Conservation (phyloP, 441 rosid genomes). For the Pelargonium myrrhifolium region DNA sequence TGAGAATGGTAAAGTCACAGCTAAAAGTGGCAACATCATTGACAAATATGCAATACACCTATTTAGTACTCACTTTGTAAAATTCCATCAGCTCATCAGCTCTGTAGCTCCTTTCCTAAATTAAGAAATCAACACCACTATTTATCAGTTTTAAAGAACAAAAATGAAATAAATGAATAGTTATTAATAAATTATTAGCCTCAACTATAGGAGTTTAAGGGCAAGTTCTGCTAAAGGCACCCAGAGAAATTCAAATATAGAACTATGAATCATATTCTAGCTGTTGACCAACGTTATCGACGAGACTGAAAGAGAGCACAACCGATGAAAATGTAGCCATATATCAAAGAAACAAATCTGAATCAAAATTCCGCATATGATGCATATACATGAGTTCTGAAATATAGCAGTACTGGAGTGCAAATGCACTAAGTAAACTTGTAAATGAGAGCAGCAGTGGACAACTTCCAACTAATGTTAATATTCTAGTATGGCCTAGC, state of each 20-base stretch:
- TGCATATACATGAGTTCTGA: not conserved
- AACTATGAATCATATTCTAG: not conserved
- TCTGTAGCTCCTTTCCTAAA: constrained; percentile 65
- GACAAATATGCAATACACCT: not conserved
- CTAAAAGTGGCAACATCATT: not conserved
- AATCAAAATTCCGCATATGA: not conserved
- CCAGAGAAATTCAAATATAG: not conserved
- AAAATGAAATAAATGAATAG: not conserved
- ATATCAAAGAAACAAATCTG: not conserved
- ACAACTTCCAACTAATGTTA: not conserved
- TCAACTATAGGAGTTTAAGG: not conserved
- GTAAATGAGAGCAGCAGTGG: not conserved
- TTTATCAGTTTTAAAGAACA: not conserved
- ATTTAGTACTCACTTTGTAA: constrained; percentile 50
- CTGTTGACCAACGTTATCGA: not conserved
- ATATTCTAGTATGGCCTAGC: not conserved
- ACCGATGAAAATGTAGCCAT: not conserved
- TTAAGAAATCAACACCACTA: constrained; percentile 9
- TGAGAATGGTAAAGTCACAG: not conserved
- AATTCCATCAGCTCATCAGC: constrained; percentile 80
- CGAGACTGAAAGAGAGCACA: not conserved
- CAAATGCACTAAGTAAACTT: not conserved
- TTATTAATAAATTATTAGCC: not conserved
- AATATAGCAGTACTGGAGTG: too few species aligned
- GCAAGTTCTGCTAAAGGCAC: not conserved